Base-by-base conservation (phyloP, 2,329 filamentous ascomycete genomes). In the Daldinia sp. region DNA sequence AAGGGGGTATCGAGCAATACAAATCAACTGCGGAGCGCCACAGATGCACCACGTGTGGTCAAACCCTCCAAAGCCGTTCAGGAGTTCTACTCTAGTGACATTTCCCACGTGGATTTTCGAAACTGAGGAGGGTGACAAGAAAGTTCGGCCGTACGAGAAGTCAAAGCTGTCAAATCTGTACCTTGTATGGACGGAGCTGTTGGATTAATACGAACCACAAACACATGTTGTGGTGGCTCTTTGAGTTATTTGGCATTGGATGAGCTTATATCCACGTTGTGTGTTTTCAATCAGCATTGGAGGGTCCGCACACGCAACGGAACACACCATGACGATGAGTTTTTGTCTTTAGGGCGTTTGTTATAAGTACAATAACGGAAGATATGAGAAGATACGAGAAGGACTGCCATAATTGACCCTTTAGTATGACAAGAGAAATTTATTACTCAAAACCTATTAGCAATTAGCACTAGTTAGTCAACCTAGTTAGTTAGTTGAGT, bases 1-100 rank as follows among this genome's bases (percentile, higher is more conserved):
- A 2, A 58, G 52, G 49, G 69, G 69, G 27, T 72, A 60, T 49
- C 58, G 61, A 55, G 64, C 56, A 47, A 70, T 71, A 19, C 61
- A 68, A 49, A 65, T 70, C 37, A 56, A 45, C 43, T 61, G 61
- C 19, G 58, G 58, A 39, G 58, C 59, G 11, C 60, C 64, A 13
- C 57, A 60, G 32, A 59, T 68, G 39, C 61, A 64, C 23, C 52
- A 47, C 13, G 54, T 70, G 1, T 68, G 63, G 66, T 49, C 57
- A 9, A 64, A 64, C 15, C 66, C 68, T 11, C 68, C 68, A 8
- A 55, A 54, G 41, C 68, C 68, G 9, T 68, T 67, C n/a, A 56
- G 58, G 29, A 54, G 61, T 37, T 60, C 61, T 32, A 67, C 64
- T 4, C 13, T 67, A 30, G 61, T 35, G 11, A 37, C 52, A 8